Conservation (phyloP, 2,329 filamentous ascomycete genomes). For the Tetracladium maxilliforme region DNA sequence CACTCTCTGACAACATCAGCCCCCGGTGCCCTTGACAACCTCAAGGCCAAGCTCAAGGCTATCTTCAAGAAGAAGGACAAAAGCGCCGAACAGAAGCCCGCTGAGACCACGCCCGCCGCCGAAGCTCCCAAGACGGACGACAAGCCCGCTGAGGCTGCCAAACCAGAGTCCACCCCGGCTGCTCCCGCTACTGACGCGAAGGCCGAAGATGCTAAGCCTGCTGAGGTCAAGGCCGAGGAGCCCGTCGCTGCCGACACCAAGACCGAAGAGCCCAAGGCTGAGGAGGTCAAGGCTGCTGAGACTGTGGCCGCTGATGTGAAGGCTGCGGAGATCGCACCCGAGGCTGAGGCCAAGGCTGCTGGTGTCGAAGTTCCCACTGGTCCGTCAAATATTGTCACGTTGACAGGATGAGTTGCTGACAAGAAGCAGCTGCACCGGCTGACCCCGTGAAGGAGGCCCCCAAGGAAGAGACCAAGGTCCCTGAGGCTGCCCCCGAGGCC, state of each 20-base stretch:
- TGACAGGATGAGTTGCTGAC: constrained; percentile 6
- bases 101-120: too few species aligned
- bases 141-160: constrained; percentile 9
- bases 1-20: constrained; percentile 17
- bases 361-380: constrained; percentile 11
- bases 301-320: constrained; percentile 5
- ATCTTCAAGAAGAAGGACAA: constrained; percentile 31
- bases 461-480: too few species aligned
- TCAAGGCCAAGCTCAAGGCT: constrained; percentile 39
- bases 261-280: constrained; percentile 8
- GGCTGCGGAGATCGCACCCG: not conserved
- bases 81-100: constrained; percentile 15
- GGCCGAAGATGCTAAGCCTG: constrained; percentile 6
- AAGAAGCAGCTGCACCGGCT: constrained; percentile 6
- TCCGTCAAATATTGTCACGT: constrained; percentile 9
- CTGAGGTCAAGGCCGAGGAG: constrained; percentile 8
- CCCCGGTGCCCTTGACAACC: constrained; percentile 33
- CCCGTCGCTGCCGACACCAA: constrained; percentile 10
- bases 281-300: constrained; percentile 10
- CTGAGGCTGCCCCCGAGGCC: constrained; percentile 2
- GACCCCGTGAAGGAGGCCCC: too few species aligned
- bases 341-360: constrained; percentile 7
- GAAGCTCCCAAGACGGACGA: constrained; percentile 21
- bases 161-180: constrained; percentile 3
- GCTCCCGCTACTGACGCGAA: constrained; percentile 11